These are phyloP conservation scores for Ogataea glucozyma DNA, from an alignment of 805 yeast species.

Conservation along the genomic window DNA sequence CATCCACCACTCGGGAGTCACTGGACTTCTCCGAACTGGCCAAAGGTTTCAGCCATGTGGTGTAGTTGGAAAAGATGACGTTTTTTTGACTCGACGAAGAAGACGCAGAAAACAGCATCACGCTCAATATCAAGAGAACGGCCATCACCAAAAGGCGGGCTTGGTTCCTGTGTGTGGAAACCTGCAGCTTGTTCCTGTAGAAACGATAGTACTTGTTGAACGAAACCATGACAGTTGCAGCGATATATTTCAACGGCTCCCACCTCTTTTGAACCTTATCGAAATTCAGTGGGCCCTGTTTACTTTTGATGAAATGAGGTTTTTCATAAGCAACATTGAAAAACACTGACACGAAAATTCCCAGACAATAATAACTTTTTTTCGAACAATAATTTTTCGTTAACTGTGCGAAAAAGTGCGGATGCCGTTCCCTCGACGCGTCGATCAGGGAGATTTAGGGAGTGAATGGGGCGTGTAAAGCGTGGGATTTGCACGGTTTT, in stretches of 20 bases:
- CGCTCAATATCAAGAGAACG: constrained; percentile 5
- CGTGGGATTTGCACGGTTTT: too few relatives aligned
- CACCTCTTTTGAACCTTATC: background rate
- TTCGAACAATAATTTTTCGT: constrained; percentile 4
- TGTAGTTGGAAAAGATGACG: constrained; percentile 26
- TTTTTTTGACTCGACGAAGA: constrained; percentile 18
- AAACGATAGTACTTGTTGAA: constrained; percentile 19
- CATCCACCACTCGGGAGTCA: constrained; percentile 3
- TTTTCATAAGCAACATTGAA: background rate
- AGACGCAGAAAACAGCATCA: constrained; percentile 17
- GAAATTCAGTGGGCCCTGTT: background rate
- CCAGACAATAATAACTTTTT: background rate
- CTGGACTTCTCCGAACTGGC: constrained; percentile 3
- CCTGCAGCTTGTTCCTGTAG: constrained; percentile 20
- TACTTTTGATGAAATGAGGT: background rate
- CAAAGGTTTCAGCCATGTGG: constrained; percentile 25
- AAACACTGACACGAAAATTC: background rate
- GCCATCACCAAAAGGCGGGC: constrained; percentile 11
- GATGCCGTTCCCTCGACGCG: too few relatives aligned
- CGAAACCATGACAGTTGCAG: constrained; percentile 16
- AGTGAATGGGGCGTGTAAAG: too few relatives aligned
- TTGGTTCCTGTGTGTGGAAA: constrained; percentile 16
- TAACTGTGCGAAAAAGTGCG: too few relatives aligned
- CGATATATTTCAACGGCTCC: background rate
- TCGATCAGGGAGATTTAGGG: too few relatives aligned